Percentiles rank a stretch among this genome's conserved stretches.
Evolutionary conservation across 2,329 filamentous ascomycete species (phyloP).

Genomic region (Pseudogymnoascus sp.): DNA sequence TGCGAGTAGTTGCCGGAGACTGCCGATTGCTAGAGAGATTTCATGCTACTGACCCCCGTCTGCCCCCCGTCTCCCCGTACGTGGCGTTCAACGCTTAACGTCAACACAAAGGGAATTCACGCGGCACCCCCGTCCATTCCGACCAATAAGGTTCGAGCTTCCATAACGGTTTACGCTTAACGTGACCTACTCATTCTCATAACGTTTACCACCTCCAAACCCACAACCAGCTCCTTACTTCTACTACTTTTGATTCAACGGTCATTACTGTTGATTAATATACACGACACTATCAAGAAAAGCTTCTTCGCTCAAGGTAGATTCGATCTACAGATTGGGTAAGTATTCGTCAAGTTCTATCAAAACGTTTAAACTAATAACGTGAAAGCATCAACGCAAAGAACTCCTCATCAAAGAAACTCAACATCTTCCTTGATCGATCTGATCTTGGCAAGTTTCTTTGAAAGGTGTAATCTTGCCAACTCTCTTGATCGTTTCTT

Average conservation of each 20-base stretch:
- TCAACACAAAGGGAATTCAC: not conserved
- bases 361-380: not conserved
- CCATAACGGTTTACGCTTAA: not conserved
- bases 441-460: not conserved
- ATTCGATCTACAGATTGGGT: not conserved
- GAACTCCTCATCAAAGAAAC: slow-evolving; percentile 1
- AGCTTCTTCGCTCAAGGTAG: slow-evolving; percentile 1
- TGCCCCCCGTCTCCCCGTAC: not conserved
- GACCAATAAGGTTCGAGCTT: not conserved
- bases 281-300: not conserved
- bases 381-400: not conserved
- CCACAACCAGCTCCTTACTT: not conserved
- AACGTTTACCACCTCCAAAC: not conserved
- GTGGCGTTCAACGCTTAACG: not conserved
- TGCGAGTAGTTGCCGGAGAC: not conserved
- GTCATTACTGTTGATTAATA: not conserved
- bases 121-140: not conserved
- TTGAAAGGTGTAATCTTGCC: not conserved
- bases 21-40: not conserved
- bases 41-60: not conserved
- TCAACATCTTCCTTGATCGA: not conserved
- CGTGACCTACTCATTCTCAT: not conserved
- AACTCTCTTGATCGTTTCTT: not conserved
- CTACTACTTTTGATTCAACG: not conserved
- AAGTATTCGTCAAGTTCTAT: not conserved